phyloP scores from a whole-genome alignment of 495 filamentous ascomycete species.

The Aspergillus sclerotioniger region DNA sequence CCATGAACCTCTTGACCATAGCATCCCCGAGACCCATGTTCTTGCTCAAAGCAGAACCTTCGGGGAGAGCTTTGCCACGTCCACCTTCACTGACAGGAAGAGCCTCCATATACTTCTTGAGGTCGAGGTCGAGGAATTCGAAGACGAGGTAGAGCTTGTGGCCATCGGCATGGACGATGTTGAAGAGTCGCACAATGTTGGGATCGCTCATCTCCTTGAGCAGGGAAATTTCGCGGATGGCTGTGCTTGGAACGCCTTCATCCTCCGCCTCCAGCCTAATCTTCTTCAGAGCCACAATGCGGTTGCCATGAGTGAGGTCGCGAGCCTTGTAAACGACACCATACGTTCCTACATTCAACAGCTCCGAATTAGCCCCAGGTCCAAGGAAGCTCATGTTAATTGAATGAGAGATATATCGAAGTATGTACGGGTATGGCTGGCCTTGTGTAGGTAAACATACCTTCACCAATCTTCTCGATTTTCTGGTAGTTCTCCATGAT shows the following conservation, averaged over 20 bases:
- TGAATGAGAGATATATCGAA: not conserved
- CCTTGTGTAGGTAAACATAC: constrained; percentile 45
- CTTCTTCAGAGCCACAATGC: constrained; percentile 95
- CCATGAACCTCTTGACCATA: constrained; percentile 98
- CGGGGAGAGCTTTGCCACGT: constrained; percentile 81
- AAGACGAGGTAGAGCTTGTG: constrained; percentile 96
- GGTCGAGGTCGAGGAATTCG: constrained; percentile 88
- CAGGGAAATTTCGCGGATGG: constrained; percentile 93
- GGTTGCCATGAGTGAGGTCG: constrained; percentile 71
- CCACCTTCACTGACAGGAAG: constrained; percentile 88
- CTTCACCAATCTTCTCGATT: constrained; percentile 99
- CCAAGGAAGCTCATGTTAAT: not conserved
- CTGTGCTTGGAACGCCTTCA: constrained; percentile 94
- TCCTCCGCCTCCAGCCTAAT: constrained; percentile 97
- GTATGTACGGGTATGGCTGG: not conserved
- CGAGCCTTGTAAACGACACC: constrained; percentile 92
- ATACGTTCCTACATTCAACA: constrained; percentile 66
- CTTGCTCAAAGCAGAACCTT: constrained; percentile 66
- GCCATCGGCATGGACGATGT: constrained; percentile 95
- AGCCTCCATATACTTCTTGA: constrained; percentile 99
- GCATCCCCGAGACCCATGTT: constrained; percentile 77
- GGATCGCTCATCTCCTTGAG: constrained; percentile 97
- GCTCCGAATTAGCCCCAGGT: not conserved
- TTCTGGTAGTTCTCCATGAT: constrained; percentile 99
- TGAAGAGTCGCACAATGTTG: constrained; percentile 86